phyloP scores from a whole-genome alignment of 108 stramenopile genomes.

The Fragilaria crotonensis region DNA sequence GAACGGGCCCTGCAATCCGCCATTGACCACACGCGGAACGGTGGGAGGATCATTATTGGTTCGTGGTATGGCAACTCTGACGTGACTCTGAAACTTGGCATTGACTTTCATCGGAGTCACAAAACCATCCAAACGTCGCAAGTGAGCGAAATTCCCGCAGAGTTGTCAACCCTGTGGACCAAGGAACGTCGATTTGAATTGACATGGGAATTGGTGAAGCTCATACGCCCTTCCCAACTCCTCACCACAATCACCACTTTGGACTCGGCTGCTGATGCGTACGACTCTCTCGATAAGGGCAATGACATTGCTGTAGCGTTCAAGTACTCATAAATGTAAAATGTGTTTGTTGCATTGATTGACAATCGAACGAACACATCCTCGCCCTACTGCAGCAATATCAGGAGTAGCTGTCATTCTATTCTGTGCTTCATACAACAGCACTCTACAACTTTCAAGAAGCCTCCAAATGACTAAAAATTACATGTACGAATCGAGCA shows the following conservation, averaged over 20 bases:
- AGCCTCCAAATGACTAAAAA: too few relatives aligned
- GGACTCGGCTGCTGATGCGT: constrained; percentile 55
- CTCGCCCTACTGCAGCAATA: too few relatives aligned
- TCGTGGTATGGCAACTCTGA: constrained; percentile 83
- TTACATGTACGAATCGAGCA: too few relatives aligned
- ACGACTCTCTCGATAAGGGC: constrained; percentile 59
- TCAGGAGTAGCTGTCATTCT: too few relatives aligned
- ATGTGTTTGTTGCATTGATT: neutral
- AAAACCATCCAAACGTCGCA: constrained; percentile 80
- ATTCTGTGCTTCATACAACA: too few relatives aligned
- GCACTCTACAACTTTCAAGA: too few relatives aligned
- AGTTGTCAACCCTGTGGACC: constrained; percentile 67
- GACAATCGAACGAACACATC: too few relatives aligned
- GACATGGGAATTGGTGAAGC: constrained; percentile 74
- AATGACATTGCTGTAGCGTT: constrained; percentile 67
- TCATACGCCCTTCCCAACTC: constrained; percentile 64
- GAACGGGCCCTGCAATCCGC: constrained; percentile 74
- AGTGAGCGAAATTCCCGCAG: constrained; percentile 68
- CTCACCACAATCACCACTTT: constrained; percentile 50
- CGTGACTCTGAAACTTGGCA: constrained; percentile 76
- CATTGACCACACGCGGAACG: constrained; percentile 67
- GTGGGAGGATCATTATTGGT: constrained; percentile 77
- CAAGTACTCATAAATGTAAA: constrained; percentile 17
- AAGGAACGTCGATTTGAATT: constrained; percentile 75
- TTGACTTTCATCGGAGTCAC: constrained; percentile 89